Base-by-base conservation (phyloP, 176 grass and related monocot genomes). In the Oryza australiensis region DNA sequence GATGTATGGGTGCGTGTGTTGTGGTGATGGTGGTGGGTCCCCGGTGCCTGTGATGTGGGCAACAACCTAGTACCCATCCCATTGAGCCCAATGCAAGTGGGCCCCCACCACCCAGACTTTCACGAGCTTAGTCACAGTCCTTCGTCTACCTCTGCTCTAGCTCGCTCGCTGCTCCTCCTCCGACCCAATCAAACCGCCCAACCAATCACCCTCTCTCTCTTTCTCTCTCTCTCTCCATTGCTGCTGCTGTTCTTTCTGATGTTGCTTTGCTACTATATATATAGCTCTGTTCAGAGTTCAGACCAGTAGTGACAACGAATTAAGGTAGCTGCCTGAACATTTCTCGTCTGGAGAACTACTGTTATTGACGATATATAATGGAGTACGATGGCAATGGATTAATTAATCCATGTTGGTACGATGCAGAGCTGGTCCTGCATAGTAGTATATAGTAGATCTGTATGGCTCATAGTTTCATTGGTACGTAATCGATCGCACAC, bases 61-160 rank as follows among this genome's bases (percentile, higher is more conserved):
- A 80, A 84, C 85, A 91, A 87, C 85, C 85, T 85, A 77, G 85
- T 77, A 91, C 85, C 46, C 20, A 70, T 45, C 77, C 55, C 71
- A 81, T 90, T 74, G 42, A 74, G 64, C 74, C 67, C 66, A 83
- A 59, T 29, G 33, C 79, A 69, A 55, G 3, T 23, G 41, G 70
- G 55, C 22, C 76, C 35, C 80, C 40, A 9, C 42, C 62, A 3
- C 26, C 46, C 79, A 64, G 30, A 64, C 71, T 76, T 75, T 66
- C 77, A 81, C 66, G 65, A 64, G 35, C 35, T 37, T 37, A 37
- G 64, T 30, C 71, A 76, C 29, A 51, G 46, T 49, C 46, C 46
- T 16, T 55, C 51, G 51, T 55, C 51, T 55, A 55, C 20, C 51
- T 46, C 43, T 46, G 12, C 43, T 3, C 2, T 6, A 35, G 34